Base-by-base conservation (phyloP, 1,284 basidiomycete genomes). In the Malassezia globosa region DNA sequence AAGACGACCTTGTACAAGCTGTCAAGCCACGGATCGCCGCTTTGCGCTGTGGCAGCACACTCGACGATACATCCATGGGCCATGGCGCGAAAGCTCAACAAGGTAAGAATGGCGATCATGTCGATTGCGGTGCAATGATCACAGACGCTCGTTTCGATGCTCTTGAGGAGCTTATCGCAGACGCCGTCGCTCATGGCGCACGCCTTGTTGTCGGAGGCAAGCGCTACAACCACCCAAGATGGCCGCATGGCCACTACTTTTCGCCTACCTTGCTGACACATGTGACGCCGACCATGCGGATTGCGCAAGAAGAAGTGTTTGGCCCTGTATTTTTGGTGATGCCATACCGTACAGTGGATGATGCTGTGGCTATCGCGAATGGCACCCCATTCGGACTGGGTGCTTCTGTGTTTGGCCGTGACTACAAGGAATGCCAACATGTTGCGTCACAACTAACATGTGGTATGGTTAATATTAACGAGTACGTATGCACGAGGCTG, bases 401-500 rank as follows among this genome's bases (percentile, higher is more conserved):
- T 37, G 87, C 87, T 1, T 85, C 85, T 49, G 86, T 97, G n/a
- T 96, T 90, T 68, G 90, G 90, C 7, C 81, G 81, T 10, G 79
- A 83, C 63, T 80, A 83, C 64, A 76, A 77, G 24, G 75, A 84
- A 37, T 89, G 87, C 65, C 60, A 83, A 44, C 76, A 81, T 45
- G 82, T 96, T 10, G 87, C 88, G 14, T 79, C 81, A 48, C 73
- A 76, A 42, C 74, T 96, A 39, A 79, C 90, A 51, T 89, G 87
- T 59, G 92, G 92, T 33, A 96, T 97, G 92, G 89, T 96, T 7
- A 84, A 89, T 29, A 78, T 95, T 63, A 96, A 96, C 64, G 64
- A 64, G 34, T 39, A 22, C 42, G 42, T 44, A 7, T 23, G 5
- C n/a, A n/a, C n/a, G n/a, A n/a, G n/a, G n/a, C n/a, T n/a, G n/a